These are phyloP conservation scores for Phytophthora lateralis DNA, from an alignment of 352 stramenopile genomes.

Conservation along the genomic window DNA sequence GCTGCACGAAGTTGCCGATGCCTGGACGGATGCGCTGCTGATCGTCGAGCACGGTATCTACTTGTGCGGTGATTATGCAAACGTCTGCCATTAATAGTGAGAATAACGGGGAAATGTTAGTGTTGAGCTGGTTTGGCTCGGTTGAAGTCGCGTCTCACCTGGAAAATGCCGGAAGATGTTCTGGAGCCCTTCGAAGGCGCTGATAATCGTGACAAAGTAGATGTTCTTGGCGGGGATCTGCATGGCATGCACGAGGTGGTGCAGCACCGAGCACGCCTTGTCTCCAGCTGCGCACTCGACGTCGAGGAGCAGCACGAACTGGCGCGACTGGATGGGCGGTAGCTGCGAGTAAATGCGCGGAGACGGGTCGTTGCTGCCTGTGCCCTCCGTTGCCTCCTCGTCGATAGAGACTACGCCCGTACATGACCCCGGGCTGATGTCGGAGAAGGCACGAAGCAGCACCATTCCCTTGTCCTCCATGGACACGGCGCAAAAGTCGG, in stretches of 20 bases:
- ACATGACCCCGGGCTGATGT: slow-evolving; percentile 20
- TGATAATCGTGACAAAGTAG: slow-evolving; percentile 58
- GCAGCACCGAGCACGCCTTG: slow-evolving; percentile 36
- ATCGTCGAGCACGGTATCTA: slow-evolving; percentile 51
- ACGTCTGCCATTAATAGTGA: slow-evolving; percentile 34
- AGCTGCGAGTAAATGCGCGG: slow-evolving; percentile 27
- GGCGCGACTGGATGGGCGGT: slow-evolving; percentile 19
- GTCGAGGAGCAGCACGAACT: slow-evolving; percentile 45
- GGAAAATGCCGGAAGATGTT: slow-evolving; percentile 46
- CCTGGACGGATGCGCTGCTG: slow-evolving; percentile 42
- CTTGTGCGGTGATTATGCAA: slow-evolving; percentile 45
- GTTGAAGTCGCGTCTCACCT: slow-evolving; percentile 20
- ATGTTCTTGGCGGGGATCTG: slow-evolving; percentile 37
- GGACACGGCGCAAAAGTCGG: slow-evolving; percentile 27
- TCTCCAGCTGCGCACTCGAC: slow-evolving; percentile 44
- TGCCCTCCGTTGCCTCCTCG: neutral
- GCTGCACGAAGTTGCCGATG: slow-evolving; percentile 42
- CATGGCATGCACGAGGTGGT: slow-evolving; percentile 34
- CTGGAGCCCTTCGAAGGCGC: slow-evolving; percentile 40
- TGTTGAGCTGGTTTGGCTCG: neutral
- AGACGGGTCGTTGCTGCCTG: neutral
- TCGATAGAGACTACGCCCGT: slow-evolving; percentile 20
- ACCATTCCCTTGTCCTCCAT: slow-evolving; percentile 28
- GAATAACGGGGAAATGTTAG: neutral
- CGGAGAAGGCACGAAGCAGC: slow-evolving; percentile 30